Evolutionary conservation across 495 filamentous ascomycete species (phyloP).

Genomic region (Penicillium silybi): DNA sequence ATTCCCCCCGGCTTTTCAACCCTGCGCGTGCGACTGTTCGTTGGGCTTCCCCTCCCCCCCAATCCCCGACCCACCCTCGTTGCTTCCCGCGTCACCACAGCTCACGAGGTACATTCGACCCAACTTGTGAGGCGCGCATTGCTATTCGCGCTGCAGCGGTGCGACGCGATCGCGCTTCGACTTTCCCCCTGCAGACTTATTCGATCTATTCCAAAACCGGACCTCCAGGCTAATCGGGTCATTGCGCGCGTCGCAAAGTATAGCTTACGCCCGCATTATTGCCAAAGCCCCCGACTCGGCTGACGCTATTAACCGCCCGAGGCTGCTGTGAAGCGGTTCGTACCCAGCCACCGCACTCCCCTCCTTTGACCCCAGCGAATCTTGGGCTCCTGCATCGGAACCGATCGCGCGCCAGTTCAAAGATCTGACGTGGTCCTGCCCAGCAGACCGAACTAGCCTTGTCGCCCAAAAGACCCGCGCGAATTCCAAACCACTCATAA

Average conservation of each 20-base stretch:
- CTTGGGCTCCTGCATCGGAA: conserved; percentile 26
- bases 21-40: conserved; percentile 30
- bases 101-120: conserved; percentile 13
- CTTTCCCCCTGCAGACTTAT: conserved; percentile 10
- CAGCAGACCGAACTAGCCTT: conserved; percentile 38
- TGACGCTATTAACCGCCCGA: conserved; percentile 27
- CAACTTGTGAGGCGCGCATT: conserved; percentile 27
- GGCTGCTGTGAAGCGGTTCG: conserved; percentile 45
- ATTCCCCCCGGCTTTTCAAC: conserved; percentile 2
- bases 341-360: conserved; percentile 36
- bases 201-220: conserved; percentile 16
- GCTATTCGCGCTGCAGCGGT: conserved; percentile 27
- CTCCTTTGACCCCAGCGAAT: conserved; percentile 26
- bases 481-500: conserved; percentile 47
- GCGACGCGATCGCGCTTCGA: conserved; percentile 16
- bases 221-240: conserved; percentile 21
- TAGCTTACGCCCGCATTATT: conserved; percentile 29
- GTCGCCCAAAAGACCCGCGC: conserved; percentile 30
- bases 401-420: conserved; percentile 29
- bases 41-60: conserved; percentile 21
- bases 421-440: conserved; percentile 47
- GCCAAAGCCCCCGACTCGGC: conserved; percentile 34
- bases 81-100: conserved; percentile 24
- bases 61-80: conserved; percentile 35
- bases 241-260: conserved; percentile 35